Evolutionary conservation across 345 rosid genomes (phyloP), one percentile per base, ranked within the genome.

Genomic region (Linum trigynum): DNA sequence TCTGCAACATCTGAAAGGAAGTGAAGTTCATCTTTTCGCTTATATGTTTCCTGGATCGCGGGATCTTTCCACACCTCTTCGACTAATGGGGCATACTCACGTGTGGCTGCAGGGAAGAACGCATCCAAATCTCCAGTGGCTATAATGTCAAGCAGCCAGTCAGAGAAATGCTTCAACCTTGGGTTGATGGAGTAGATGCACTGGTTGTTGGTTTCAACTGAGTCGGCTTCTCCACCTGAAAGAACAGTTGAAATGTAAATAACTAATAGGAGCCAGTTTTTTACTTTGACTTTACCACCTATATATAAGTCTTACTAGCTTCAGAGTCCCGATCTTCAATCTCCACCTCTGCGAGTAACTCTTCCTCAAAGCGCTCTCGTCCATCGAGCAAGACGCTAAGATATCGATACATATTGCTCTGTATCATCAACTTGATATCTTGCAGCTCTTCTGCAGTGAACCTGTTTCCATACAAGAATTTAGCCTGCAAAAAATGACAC

Each of bases 31-130:
- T 83, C 83, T 76, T 80, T 91, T 77, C 99, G 82, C 72, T 67
- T 85, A 67, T 84, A 95, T 5, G 98, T 89, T 23, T 87, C 94
- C 77, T 95, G 94, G 71, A 89, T 82, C 9, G 99, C 99, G 1
- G 94, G 94, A 87, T 95, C 97, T 76, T 75, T 95, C 99, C 98
- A 95, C 62, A 91, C 81, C 79, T 95, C 99, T 69, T 95, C 99
- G 58, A 95, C 98, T 67, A 95, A 74, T 0, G 98, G 99, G 68
- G 98, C 99, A 65, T 91, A 95, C 67, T 95, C 99, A 2, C 99
- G 98, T 8, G 99, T 87, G 64, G 99, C 99, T 1, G 99, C 99
- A 15, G 99, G 99, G 73, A 95, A 95, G 81, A 95, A 87, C 8
- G 98, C 95, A 74, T 89, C 99, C 64, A 95, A 78, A 74, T 95